Evolutionary conservation across 192 early-diverging fungal genomes (phyloP).

Genomic region (Fimicolochytrium jonesii): DNA sequence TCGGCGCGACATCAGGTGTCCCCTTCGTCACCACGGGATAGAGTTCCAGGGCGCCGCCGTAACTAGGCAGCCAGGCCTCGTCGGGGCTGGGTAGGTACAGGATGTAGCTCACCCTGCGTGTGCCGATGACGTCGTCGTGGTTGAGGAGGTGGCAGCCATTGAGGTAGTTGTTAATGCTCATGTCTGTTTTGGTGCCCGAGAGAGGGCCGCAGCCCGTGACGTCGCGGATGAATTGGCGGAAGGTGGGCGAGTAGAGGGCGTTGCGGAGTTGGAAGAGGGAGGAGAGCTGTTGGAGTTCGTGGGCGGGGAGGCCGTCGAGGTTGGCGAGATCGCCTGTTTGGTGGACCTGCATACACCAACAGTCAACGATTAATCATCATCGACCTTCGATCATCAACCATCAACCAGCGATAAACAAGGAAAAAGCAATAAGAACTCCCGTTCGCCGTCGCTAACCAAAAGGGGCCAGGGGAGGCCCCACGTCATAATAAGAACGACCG

Average conservation of each 20-base stretch:
- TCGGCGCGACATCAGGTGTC: constrained; percentile 59
- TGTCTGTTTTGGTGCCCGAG: constrained; percentile 62
- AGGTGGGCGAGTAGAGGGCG: constrained; percentile 69
- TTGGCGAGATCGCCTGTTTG: constrained; percentile 83
- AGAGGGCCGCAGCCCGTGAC: constrained; percentile 70
- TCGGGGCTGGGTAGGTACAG: constrained; percentile 73
- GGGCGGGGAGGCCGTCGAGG: constrained; percentile 63
- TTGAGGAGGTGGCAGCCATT: constrained; percentile 70
- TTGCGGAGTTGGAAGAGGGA: constrained; percentile 61
- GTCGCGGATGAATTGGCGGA: constrained; percentile 59
- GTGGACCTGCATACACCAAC: constrained; percentile 35
- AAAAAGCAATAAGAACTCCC: no score
- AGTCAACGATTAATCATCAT: neutral
- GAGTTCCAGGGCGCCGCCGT: constrained; percentile 74
- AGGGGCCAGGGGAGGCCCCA: no score
- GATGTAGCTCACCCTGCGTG: constrained; percentile 71
- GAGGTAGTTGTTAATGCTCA: constrained; percentile 70
- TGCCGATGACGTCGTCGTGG: constrained; percentile 81
- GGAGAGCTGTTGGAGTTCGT: constrained; percentile 54
- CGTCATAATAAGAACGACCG: no score
- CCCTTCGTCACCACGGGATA: constrained; percentile 60
- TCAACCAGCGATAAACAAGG: neutral
- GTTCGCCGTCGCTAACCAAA: no score
- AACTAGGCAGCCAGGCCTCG: constrained; percentile 50
- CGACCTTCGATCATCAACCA: neutral